These are phyloP conservation scores for Wickerhamiella sorbophila DNA, from an alignment of 805 yeast species.

Conservation along the genomic window DNA sequence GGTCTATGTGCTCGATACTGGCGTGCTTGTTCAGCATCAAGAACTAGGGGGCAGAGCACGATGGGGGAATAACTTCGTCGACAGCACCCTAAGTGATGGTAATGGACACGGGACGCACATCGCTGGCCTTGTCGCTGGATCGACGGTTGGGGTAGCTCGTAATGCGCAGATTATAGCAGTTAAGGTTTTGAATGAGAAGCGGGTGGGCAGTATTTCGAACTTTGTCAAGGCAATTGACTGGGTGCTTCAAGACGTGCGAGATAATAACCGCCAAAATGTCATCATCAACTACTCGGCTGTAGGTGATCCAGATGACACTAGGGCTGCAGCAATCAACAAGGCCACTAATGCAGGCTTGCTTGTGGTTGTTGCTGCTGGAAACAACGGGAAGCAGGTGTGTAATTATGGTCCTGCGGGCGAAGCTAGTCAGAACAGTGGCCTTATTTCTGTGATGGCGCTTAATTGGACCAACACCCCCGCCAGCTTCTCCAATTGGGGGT, in stretches of 20 bases:
- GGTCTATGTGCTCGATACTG: constrained; percentile 81
- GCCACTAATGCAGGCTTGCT: constrained; percentile 17
- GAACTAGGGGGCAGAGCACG: constrained; percentile 74
- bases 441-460: constrained; percentile 82
- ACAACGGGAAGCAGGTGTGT: constrained; percentile 66
- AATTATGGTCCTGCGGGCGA: constrained; percentile 72
- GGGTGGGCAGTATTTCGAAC: constrained; percentile 41
- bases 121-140: constrained; percentile 88
- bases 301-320: constrained; percentile 12
- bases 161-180: constrained; percentile 66
- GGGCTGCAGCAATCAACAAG: constrained; percentile 18
- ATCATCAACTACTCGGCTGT: constrained; percentile 19
- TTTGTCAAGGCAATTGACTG: constrained; percentile 25
- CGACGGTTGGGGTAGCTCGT: constrained; percentile 72
- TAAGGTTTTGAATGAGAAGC: constrained; percentile 48
- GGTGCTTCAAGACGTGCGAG: constrained; percentile 15
- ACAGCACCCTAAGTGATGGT: constrained; percentile 63
- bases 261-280: constrained; percentile 16
- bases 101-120: constrained; percentile 95
- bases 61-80: constrained; percentile 77
- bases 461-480: constrained; percentile 60
- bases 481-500: constrained; percentile 79
- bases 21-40: constrained; percentile 57
- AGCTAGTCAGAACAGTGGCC: constrained; percentile 35
- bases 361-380: constrained; percentile 38